Evolutionary conservation across 2,329 filamentous ascomycete genomes (phyloP).

Genomic region (Thelonectria blattea): DNA sequence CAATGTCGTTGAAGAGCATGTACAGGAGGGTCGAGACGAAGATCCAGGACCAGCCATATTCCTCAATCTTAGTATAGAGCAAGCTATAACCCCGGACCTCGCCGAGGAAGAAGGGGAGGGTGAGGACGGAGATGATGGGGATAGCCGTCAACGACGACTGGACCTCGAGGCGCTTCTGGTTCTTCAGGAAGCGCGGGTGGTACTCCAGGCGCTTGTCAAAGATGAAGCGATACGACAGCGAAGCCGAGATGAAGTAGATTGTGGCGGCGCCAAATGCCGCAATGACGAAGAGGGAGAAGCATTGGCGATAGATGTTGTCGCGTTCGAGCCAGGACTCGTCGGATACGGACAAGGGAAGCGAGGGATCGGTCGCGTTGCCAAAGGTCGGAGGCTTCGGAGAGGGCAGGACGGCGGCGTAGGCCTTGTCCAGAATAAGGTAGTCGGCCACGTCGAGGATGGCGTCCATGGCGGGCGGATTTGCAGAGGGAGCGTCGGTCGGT

Average conservation of each 20-base stretch:
- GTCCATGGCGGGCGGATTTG: conserved; percentile 42
- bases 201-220: conserved; percentile 54
- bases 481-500: not conserved
- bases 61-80: conserved; percentile 47
- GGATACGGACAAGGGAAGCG: conserved; percentile 23
- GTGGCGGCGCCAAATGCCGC: conserved; percentile 47
- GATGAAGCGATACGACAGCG: conserved; percentile 75
- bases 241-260: conserved; percentile 70
- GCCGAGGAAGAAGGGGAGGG: conserved; percentile 52
- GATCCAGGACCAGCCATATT: conserved; percentile 51
- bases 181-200: conserved; percentile 55
- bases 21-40: conserved; percentile 47
- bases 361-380: conserved; percentile 20
- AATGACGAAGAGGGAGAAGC: conserved; percentile 46
- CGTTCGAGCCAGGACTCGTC: conserved; percentile 45
- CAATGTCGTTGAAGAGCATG: conserved; percentile 53
- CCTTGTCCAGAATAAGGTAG: conserved; percentile 48
- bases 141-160: conserved; percentile 49
- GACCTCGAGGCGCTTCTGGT: conserved; percentile 54
- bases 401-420: conserved; percentile 48
- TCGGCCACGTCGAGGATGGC: conserved; percentile 49
- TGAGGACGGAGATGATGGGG: conserved; percentile 52
- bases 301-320: conserved; percentile 50
- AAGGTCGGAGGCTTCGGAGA: conserved; percentile 15
- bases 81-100: conserved; percentile 55